Percentiles rank a stretch among this genome's conserved stretches.
Evolutionary conservation across 2,329 filamentous ascomycete genomes (phyloP).

Genomic region (Hypoxylon sp.): DNA sequence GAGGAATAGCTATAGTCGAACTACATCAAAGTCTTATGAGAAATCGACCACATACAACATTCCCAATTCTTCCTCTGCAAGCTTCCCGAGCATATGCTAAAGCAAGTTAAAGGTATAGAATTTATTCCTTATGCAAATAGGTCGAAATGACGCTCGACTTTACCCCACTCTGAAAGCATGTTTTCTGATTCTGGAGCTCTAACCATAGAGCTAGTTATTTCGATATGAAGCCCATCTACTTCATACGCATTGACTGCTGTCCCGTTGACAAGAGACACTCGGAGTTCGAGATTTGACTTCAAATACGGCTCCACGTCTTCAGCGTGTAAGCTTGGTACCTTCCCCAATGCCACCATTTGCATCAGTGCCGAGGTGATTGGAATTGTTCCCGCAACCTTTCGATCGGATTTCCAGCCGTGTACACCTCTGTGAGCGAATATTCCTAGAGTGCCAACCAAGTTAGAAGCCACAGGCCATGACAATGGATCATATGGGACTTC

Average conservation of each 20-base stretch:
- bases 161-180: constrained; percentile 59
- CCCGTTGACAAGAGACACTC: constrained; percentile 53
- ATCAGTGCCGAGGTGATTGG: constrained; percentile 67
- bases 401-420: constrained; percentile 53
- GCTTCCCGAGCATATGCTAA: constrained; percentile 20
- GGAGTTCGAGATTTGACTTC: constrained; percentile 56
- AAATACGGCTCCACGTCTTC: constrained; percentile 61
- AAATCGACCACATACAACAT: constrained; percentile 41
- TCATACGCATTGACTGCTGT: constrained; percentile 47
- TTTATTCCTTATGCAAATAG: constrained; percentile 45
- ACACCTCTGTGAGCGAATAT: constrained; percentile 62
- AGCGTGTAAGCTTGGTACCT: constrained; percentile 58
- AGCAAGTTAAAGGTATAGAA: constrained; percentile 15
- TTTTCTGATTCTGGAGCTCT: constrained; percentile 53
- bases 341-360: constrained; percentile 58
- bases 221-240: constrained; percentile 56
- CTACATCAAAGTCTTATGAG: constrained; percentile 33
- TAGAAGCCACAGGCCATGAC: constrained; percentile 67
- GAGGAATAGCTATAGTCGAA: constrained; percentile 26
- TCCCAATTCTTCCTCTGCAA: constrained; percentile 22
- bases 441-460: constrained; percentile 74
- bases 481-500: constrained; percentile 60
- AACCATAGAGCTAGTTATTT: constrained; percentile 58
- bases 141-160: constrained; percentile 51
- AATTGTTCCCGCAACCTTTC: constrained; percentile 63